A percentile compares a stretch with the other conserved stretches of the same genome.
These are phyloP conservation scores for Pythium guiyangense DNA, from an alignment of 352 stramenopile species.

Conservation along the genomic window DNA sequence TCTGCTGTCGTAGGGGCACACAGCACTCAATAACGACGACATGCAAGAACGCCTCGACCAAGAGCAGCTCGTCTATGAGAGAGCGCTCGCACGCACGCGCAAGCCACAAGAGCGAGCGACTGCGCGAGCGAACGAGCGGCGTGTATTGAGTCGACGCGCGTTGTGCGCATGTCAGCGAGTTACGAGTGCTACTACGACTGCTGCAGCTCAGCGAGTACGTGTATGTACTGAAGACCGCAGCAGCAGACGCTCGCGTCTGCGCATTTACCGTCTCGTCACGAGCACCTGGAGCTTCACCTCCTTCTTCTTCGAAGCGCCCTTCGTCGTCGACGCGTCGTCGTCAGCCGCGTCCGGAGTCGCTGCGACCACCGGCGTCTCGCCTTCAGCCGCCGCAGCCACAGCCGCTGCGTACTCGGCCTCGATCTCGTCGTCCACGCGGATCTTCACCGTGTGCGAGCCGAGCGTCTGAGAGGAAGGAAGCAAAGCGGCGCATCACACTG, in stretches of 20 bases:
- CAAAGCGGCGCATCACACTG: neutral
- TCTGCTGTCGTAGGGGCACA: no score
- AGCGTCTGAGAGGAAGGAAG: constrained; percentile 39
- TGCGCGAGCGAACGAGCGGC: neutral
- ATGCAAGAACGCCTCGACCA: no score
- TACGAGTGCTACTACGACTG: constrained; percentile 1
- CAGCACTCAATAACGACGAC: no score
- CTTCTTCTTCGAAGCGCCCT: constrained; percentile 72
- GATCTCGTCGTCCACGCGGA: constrained; percentile 77
- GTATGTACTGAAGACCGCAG: neutral
- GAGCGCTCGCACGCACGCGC: neutral
- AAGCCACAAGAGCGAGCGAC: neutral
- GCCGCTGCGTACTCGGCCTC: constrained; percentile 52
- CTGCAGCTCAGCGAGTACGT: neutral
- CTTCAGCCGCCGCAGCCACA: constrained; percentile 20
- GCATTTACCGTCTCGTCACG: constrained; percentile 59
- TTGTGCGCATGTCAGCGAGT: no score
- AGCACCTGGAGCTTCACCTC: constrained; percentile 60
- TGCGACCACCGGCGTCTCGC: constrained; percentile 16
- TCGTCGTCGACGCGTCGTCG: constrained; percentile 22
- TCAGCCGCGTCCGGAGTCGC: constrained; percentile 13
- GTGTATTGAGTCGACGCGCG: neutral
- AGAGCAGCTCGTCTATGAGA: neutral
- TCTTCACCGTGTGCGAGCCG: constrained; percentile 74
- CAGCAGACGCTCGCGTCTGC: neutral